Conservation (phyloP, 768 basidiomycete genomes). For the Pholiota microspora region DNA sequence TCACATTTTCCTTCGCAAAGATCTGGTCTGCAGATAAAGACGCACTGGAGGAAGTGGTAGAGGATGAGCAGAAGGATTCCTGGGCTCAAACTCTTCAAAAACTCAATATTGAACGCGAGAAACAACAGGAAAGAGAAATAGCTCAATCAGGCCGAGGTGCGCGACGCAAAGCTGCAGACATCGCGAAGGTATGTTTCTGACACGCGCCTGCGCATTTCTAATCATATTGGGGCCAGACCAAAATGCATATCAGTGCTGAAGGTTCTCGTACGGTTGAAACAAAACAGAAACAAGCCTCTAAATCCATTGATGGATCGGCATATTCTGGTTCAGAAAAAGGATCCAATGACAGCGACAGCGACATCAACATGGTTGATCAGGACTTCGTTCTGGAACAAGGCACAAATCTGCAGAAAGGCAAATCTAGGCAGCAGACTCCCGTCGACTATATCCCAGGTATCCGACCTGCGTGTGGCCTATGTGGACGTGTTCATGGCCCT, state of each 20-base stretch:
- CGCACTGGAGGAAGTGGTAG: constrained; percentile 62
- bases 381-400: constrained; percentile 13
- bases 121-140: constrained; percentile 38
- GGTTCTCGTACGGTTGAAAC: constrained; percentile 10
- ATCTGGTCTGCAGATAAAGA: constrained; percentile 87
- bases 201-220: constrained; percentile 7
- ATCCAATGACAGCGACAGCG: constrained; percentile 23
- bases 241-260: constrained; percentile 22
- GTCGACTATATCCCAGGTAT: constrained; percentile 1
- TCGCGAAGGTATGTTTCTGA: constrained; percentile 36
- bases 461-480: constrained; percentile 53
- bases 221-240: constrained; percentile 23
- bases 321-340: constrained; percentile 28
- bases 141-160: constrained; percentile 71
- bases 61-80: constrained; percentile 68
- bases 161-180: constrained; percentile 70
- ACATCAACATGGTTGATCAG: constrained; percentile 17
- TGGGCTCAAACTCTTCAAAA: constrained; percentile 74
- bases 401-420: constrained; percentile 12
- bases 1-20: constrained; percentile 85
- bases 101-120: constrained; percentile 43
- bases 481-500: constrained; percentile 49
- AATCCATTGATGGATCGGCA: constrained; percentile 28
- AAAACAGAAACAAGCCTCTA: constrained; percentile 18
- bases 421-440: constrained; percentile 11